Evolutionary conservation across 345 rosid genomes (phyloP).

Genomic region (Melaleuca alternifolia): DNA sequence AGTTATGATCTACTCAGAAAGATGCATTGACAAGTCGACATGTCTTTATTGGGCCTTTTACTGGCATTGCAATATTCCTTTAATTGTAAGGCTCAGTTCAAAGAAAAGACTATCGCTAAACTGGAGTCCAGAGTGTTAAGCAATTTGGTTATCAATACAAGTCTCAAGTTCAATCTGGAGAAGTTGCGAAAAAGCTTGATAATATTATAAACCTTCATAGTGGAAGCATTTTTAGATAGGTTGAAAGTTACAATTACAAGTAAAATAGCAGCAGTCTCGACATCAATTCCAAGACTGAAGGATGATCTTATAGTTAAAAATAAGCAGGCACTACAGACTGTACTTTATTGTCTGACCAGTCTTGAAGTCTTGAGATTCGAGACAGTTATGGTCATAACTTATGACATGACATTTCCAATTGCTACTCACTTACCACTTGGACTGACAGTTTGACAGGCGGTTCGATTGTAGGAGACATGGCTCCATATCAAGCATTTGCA

Average conservation of each 20-base stretch:
- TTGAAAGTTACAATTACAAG: background rate
- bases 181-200: background rate
- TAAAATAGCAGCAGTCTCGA: background rate
- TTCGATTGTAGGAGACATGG: slow-evolving; percentile 97
- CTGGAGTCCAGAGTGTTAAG: background rate
- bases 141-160: background rate
- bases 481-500: slow-evolving; percentile 97
- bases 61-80: background rate
- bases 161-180: background rate
- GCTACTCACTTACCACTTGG: slow-evolving; percentile 19
- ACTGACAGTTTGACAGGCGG: slow-evolving; percentile 82
- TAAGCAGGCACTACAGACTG: background rate
- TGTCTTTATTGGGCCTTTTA: background rate
- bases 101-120: background rate
- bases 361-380: background rate
- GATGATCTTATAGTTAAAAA: background rate
- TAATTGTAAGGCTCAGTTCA: background rate
- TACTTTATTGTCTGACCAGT: background rate
- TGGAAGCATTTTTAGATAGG: background rate
- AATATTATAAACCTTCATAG: background rate
- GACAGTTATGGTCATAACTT: background rate
- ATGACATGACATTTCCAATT: background rate
- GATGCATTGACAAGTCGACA: background rate
- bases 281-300: background rate
- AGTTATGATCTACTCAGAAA: background rate